These are phyloP conservation scores for Evernia prunastri DNA, from an alignment of 495 filamentous ascomycete species.

Conservation along the genomic window DNA sequence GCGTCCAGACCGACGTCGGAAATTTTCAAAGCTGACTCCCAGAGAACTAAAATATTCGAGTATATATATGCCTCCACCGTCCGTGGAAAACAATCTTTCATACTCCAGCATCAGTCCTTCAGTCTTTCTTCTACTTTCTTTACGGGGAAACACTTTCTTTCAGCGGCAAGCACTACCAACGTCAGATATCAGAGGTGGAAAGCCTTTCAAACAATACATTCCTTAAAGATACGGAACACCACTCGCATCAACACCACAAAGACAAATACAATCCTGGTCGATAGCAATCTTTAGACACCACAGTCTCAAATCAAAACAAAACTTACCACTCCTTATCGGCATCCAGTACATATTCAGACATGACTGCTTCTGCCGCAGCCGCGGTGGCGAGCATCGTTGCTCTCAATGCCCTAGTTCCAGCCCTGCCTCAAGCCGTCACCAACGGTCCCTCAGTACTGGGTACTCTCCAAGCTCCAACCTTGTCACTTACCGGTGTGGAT, in stretches of 20 bases:
- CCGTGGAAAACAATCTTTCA: constrained; percentile 2
- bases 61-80: constrained; percentile 11
- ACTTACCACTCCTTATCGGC: not conserved
- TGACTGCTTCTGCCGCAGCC: constrained; percentile 7
- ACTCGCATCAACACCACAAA: not conserved
- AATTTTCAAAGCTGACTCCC: not conserved
- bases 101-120: not conserved
- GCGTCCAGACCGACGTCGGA: not conserved
- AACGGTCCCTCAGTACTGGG: constrained; percentile 44
- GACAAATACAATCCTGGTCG: not conserved
- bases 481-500: constrained; percentile 36
- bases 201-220: not conserved
- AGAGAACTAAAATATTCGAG: not conserved
- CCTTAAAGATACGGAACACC: not conserved
- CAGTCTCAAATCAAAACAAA: not conserved
- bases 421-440: constrained; percentile 37
- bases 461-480: constrained; percentile 37
- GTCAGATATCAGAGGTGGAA: not conserved
- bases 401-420: constrained; percentile 15
- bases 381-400: constrained; percentile 6
- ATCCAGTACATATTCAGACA: not conserved
- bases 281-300: not conserved
- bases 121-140: not conserved
- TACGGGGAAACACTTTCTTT: not conserved
- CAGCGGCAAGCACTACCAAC: not conserved